Base-by-base conservation (phyloP, 2,329 filamentous ascomycete species). In the Penicillium decumbens region DNA sequence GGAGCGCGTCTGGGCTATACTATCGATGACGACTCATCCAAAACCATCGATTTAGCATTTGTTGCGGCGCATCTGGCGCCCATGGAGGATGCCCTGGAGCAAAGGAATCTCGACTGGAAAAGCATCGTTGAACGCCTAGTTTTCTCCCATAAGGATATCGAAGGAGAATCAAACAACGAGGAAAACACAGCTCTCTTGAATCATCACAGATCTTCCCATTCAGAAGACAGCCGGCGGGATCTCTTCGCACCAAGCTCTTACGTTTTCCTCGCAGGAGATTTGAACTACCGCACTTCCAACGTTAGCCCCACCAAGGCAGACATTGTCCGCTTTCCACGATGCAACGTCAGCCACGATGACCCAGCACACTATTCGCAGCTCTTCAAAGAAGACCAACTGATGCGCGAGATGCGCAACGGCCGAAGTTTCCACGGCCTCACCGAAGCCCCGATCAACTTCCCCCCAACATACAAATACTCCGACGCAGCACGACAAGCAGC, bases 391-490 rank as follows among this genome's bases (percentile, higher is more conserved):
- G 93, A 98, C 68, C 93, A 98, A 71, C 79, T 97, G 20, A 84
- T 75, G 2, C 77, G 80, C 41, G 90, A 97, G 70, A 82, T 81
- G 45, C 70, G 70, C 4, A 83, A 83, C 1, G 82, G 84, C 0
- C 79, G 83, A 13, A 89, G 88, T 2, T 74, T 95, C 23, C 90
- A 97, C 55, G 85, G 88, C 4, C 75, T 98, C 29, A 73, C 75
- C 8, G 93, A 98, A 72, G 80, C 84, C 0, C 74, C 79, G 0
- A 82, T 97, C 50, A 71, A 69, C 3, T 98, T 97, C 63, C 87
- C 90, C 1, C 93, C 93, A 0, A 96, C 93, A 0, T 98, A 98
- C 77, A 98, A 98, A 70, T 95, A 93, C 67, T 77, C 79, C 1
- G 62, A 71, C 27, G 66, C 68, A 6, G 71, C 75, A 12, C 72